phyloP scores from a whole-genome alignment of 2,329 filamentous ascomycete species.

The Anisogramma anomala region DNA sequence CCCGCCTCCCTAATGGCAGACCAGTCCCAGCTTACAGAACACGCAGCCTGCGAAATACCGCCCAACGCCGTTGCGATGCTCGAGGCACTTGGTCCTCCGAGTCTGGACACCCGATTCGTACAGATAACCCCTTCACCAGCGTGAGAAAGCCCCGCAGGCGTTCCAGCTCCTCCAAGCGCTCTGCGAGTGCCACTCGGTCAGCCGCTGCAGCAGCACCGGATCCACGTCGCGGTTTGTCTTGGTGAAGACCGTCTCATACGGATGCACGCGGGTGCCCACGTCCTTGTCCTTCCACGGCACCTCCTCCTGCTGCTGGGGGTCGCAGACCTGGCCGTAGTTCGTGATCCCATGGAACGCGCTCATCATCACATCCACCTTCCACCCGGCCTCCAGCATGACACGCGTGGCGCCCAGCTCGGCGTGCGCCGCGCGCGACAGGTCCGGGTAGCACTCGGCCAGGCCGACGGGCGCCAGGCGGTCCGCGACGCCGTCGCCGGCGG shows the following conservation, averaged over 20 bases:
- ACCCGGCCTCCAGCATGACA: slow-evolving; percentile 21
- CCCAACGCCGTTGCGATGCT: background rate
- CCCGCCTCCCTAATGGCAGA: no score
- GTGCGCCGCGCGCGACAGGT: slow-evolving; percentile 19
- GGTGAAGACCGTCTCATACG: slow-evolving; percentile 27
- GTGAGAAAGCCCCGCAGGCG: slow-evolving; percentile 13
- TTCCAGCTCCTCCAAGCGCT: slow-evolving; percentile 19
- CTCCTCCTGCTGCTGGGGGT: slow-evolving; percentile 16
- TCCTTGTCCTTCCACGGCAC: slow-evolving; percentile 20
- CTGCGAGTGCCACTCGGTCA: slow-evolving; percentile 22
- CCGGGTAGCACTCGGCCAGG: slow-evolving; percentile 22
- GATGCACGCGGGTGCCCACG: slow-evolving; percentile 24
- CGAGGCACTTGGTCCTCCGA: background rate
- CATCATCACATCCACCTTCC: slow-evolving; percentile 26
- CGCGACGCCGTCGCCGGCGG: slow-evolving; percentile 19
- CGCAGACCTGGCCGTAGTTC: slow-evolving; percentile 18
- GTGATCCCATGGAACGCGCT: slow-evolving; percentile 19
- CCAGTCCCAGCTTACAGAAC: no score
- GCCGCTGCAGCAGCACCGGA: slow-evolving; percentile 17
- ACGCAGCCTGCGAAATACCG: no score
- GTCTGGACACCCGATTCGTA: background rate
- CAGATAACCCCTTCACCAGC: slow-evolving; percentile 2
- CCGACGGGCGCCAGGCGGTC: slow-evolving; percentile 18
- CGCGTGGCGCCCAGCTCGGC: slow-evolving; percentile 24
- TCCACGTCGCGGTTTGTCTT: slow-evolving; percentile 24